Evolutionary conservation across 305 asterid species (phyloP), one percentile per base, ranked within the genome.

Genomic region (Rubia balearica): DNA sequence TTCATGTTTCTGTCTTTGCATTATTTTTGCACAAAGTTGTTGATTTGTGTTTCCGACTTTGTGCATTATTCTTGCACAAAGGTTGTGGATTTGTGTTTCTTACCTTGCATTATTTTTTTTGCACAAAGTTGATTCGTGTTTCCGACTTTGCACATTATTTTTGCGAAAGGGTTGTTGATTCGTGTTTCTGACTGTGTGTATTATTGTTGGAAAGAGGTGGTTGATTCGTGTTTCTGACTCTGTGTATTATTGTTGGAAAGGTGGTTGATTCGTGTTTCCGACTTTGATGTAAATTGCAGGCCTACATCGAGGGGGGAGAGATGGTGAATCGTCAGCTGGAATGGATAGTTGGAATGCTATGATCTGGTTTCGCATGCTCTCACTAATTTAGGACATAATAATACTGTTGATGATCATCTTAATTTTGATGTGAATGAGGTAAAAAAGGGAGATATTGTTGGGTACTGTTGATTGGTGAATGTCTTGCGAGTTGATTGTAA

Each of bases 351-450:
- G 42, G 71, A 69, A 77, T 65, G 73, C 36, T 30, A 65, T 61
- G 75, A 73, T 75, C 76, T 75, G 51, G 68, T 71, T 72, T 76
- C 69, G 51, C 74, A 56, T 67, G 73, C 84, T 79, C 85, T 79
- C 86, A 83, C 89, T 72, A 72, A 64, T 81, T 65, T 81, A 73
- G 90, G 80, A 79, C 65, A 76, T 70, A 85, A 88, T 85, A 84
- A 83, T 81, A 79, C 17, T 64, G 24, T 76, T 73, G 73, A 81
- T 83, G 81, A 73, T 68, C 67, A 73, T 77, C 38, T 79, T 75
- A 75, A 75, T 81, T 83, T 85, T 84, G 90, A 75, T 81, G 75
- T 74, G 83, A 83, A 81, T 80, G 80, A 78, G 85, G 83, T 81
- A 74, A 74, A 76, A 77, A 71, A 66, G 36, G 65, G 59, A 60